Percentiles rank a stretch among this genome's conserved stretches.
Conservation (phyloP, 129 eudicot genomes). For the Sambucus nigra region DNA sequence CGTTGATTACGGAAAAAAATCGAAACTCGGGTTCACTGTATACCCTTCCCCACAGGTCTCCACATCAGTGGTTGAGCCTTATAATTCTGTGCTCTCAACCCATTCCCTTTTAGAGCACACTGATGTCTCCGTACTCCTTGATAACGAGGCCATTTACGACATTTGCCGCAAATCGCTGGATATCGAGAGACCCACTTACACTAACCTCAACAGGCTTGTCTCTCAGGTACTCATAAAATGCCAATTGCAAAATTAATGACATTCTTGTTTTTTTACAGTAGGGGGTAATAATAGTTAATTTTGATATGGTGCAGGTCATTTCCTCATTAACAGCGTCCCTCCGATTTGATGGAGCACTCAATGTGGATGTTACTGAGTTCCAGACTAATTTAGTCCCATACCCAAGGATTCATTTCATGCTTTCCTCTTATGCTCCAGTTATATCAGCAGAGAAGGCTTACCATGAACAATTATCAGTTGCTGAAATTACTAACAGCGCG, state of each 20-base stretch:
- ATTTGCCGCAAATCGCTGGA: constrained; percentile 75
- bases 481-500: constrained; percentile 75
- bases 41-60: constrained; percentile 87
- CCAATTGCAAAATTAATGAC: background rate
- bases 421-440: constrained; percentile 74
- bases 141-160: constrained; percentile 76
- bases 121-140: constrained; percentile 71
- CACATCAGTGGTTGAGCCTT: constrained; percentile 78
- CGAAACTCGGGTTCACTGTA: constrained; percentile 72
- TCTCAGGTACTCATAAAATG: constrained; percentile 48
- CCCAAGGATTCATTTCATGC: constrained; percentile 84
- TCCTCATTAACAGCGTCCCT: constrained; percentile 70
- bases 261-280: background rate
- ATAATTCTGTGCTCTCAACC: constrained; percentile 77
- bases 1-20: constrained; percentile 72
- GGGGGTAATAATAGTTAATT: background rate
- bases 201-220: constrained; percentile 72
- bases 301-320: constrained; percentile 40
- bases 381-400: constrained; percentile 79
- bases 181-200: constrained; percentile 73
- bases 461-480: constrained; percentile 73
- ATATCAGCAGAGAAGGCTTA: constrained; percentile 75
- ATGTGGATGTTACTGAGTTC: constrained; percentile 76
- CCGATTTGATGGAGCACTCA: constrained; percentile 77
- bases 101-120: constrained; percentile 79